Evolutionary conservation across 129 eudicot species (phyloP).

Genomic region (Ambrosia artemisiifolia): DNA sequence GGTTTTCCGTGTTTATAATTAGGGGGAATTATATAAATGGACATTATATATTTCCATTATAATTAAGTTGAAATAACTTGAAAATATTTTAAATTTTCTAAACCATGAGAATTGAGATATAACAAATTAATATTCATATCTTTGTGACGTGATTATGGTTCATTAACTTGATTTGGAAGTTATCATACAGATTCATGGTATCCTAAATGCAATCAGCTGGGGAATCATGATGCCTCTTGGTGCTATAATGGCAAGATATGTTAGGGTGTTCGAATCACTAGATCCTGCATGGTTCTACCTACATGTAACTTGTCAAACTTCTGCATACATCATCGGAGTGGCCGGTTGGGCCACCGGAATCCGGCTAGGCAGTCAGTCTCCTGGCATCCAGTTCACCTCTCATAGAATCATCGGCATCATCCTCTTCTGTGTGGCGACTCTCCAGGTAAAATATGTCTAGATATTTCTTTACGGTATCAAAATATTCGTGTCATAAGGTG

Average conservation of each 20-base stretch:
- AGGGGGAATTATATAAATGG: no score
- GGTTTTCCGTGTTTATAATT: no score
- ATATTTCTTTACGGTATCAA: background rate
- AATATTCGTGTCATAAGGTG: no score
- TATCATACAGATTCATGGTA: slow-evolving; percentile 56
- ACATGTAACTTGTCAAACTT: slow-evolving; percentile 55
- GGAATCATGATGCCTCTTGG: slow-evolving; percentile 70
- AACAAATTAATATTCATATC: no score
- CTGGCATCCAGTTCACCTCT: slow-evolving; percentile 44
- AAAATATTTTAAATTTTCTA: no score
- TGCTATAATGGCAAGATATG: slow-evolving; percentile 54
- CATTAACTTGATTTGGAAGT: background rate
- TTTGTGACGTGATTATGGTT: background rate
- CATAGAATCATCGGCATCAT: slow-evolving; percentile 64
- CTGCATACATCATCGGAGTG: slow-evolving; percentile 53
- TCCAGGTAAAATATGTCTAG: slow-evolving; percentile 40
- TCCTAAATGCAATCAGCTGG: slow-evolving; percentile 70
- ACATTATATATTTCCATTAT: no score
- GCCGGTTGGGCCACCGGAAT: slow-evolving; percentile 88
- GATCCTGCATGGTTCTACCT: slow-evolving; percentile 85
- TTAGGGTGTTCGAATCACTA: slow-evolving; percentile 49
- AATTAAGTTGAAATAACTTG: no score
- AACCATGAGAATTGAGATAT: no score
- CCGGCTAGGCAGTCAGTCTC: slow-evolving; percentile 56
- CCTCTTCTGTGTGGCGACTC: slow-evolving; percentile 58